Percentiles rank a stretch among this genome's conserved stretches.
Conservation (phyloP, 768 basidiomycete species). For the Nidularia sp. region DNA sequence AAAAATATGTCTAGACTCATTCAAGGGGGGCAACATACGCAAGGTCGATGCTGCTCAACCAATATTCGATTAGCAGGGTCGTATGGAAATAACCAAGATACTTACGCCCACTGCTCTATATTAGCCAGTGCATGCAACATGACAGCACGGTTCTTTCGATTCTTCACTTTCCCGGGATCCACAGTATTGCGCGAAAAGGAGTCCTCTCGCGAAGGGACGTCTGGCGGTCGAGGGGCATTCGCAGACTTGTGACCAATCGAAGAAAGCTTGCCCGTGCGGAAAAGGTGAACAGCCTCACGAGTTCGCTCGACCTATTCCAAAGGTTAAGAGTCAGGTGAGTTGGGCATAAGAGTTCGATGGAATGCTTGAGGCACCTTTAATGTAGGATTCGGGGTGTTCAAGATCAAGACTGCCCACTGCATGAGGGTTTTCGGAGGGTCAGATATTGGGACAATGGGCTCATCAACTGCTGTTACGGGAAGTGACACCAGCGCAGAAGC, state of each 20-base stretch:
- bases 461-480: constrained; percentile 12
- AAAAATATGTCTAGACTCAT: neutral
- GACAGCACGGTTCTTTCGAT: constrained; percentile 58
- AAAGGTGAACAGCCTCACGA: constrained; percentile 61
- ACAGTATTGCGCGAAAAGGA: constrained; percentile 46
- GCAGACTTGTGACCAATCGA: constrained; percentile 59
- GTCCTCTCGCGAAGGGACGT: constrained; percentile 60
- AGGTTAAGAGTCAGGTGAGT: neutral
- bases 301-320: constrained; percentile 57
- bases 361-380: constrained; percentile 41
- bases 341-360: neutral
- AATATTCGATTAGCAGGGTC: neutral
- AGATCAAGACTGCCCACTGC: constrained; percentile 74
- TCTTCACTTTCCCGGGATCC: constrained; percentile 55
- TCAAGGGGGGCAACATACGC: constrained; percentile 41
- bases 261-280: constrained; percentile 63
- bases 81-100: constrained; percentile 10
- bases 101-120: constrained; percentile 88
- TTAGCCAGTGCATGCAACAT: constrained; percentile 84
- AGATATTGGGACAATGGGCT: constrained; percentile 45
- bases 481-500: neutral
- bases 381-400: constrained; percentile 68
- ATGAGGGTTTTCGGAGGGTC: constrained; percentile 64
- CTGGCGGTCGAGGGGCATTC: constrained; percentile 50
- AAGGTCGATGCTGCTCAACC: constrained; percentile 55